Base-by-base conservation (phyloP, 2,329 filamentous ascomycete species). In the Pseudodiploospora longispora region DNA sequence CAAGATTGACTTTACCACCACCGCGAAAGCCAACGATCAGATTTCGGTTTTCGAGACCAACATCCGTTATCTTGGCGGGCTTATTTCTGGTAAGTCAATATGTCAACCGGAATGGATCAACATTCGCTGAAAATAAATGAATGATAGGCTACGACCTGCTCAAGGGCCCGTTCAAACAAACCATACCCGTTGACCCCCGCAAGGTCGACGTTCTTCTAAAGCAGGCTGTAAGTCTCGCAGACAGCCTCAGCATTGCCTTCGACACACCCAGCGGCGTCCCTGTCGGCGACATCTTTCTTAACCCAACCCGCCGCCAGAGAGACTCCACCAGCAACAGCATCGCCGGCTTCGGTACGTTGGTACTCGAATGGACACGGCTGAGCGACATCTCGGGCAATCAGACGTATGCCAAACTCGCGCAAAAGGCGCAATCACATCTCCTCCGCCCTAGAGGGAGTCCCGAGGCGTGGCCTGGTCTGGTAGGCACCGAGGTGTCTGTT, bases 41-140 rank as follows among this genome's bases (percentile, higher is more conserved):
- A 80, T 95, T 39, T 90, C 84, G 34, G 65, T 95, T 6, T 95
- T 95, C 56, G 89, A 95, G 64, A 94, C 87, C 0, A 95, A 87
- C 0, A 95, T 95, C 57, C 82, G 89, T 28, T 95, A 95, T 56
- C 67, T 95, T 1, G 89, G 79, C 6, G 89, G 88, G 10, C 72
- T 95, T 54, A 59, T 95, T 7, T 86, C 87, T 3, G 86, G 82
- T 75, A 52, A 12, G 52, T 39, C 27, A 12, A 19, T 34, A 9
- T 12, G 32, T 34, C 32, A 9, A 34, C 3, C 32, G 2, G 9
- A 34, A 34, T 34, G 9, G 32, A 9, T 12, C 32, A 34, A 9
- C 32, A 34, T 34, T 12, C 19, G 19, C 19, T 19, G 19, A 19
- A 19, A 19, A 3, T 19, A 19, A 19, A 19, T 19, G 19, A 19